These are phyloP conservation scores for Mallotus japonicus DNA, from an alignment of 441 rosid species.

Conservation along the genomic window DNA sequence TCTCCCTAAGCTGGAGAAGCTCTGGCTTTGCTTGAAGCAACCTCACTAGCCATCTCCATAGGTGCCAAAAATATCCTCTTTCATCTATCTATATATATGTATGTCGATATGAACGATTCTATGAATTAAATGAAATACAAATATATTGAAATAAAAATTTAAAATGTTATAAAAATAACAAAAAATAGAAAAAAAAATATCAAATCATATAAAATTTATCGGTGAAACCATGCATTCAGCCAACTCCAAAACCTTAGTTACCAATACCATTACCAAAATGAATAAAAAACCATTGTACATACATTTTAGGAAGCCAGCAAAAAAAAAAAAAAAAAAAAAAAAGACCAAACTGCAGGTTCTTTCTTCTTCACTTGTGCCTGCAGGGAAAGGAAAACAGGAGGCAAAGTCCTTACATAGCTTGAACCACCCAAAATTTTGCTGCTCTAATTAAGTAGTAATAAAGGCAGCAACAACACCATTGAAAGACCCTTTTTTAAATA, in stretches of 20 bases:
- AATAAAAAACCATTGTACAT: slow-evolving; percentile 2
- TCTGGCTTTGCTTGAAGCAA: too few species aligned
- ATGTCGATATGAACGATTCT: too few species aligned
- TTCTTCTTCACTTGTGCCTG: neutral
- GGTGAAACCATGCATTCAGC: neutral
- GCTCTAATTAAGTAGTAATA: neutral
- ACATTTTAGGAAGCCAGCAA: neutral
- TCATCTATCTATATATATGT: too few species aligned
- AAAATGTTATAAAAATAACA: too few species aligned
- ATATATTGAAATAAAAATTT: too few species aligned
- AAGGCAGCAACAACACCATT: neutral
- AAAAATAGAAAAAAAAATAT: too few species aligned
- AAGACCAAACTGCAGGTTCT: neutral
- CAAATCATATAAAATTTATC: too few species aligned
- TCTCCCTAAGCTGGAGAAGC: too few species aligned
- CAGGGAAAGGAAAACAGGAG: neutral
- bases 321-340: too few species aligned
- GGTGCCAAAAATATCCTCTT: too few species aligned
- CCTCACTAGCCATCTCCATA: too few species aligned
- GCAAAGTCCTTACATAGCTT: neutral
- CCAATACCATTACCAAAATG: slow-evolving; percentile 11
- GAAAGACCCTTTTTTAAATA: neutral
- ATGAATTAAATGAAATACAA: too few species aligned
- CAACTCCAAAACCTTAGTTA: neutral
- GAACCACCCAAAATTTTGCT: slow-evolving; percentile 18